Conservation (phyloP, 2,329 filamentous ascomycete genomes). For the Didymella pomorum region DNA sequence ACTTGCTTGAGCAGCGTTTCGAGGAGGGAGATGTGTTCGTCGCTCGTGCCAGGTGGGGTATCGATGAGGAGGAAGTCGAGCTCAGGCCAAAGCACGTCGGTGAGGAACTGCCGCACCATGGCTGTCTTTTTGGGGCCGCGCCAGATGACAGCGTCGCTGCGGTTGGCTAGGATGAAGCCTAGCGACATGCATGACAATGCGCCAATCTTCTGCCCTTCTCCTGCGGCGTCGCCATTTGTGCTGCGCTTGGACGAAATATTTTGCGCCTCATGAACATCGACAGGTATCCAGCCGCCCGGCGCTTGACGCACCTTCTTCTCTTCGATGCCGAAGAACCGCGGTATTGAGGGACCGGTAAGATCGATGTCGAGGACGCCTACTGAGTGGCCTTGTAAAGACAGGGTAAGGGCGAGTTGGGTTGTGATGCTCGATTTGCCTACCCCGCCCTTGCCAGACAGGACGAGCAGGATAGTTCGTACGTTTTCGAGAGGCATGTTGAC, state of each 20-base stretch:
- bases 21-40: slow-evolving; percentile 95
- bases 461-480: slow-evolving; percentile 80
- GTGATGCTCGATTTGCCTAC: slow-evolving; percentile 99
- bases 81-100: slow-evolving; percentile 84
- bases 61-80: slow-evolving; percentile 95
- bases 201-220: slow-evolving; percentile 57
- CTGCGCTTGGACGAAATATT: slow-evolving; percentile 25
- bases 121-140: slow-evolving; percentile 98
- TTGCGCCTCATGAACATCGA: slow-evolving; percentile 75
- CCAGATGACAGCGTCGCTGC: slow-evolving; percentile 96
- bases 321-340: slow-evolving; percentile 91
- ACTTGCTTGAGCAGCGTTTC: slow-evolving; percentile 71
- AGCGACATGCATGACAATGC: slow-evolving; percentile 87
- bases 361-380: slow-evolving; percentile 97
- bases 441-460: slow-evolving; percentile 95
- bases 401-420: slow-evolving; percentile 89
- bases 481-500: slow-evolving; percentile 70
- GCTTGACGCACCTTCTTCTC: slow-evolving; percentile 88
- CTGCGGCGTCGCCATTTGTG: slow-evolving; percentile 17
- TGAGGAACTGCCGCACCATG: slow-evolving; percentile 96
- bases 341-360: slow-evolving; percentile 94
- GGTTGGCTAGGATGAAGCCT: slow-evolving; percentile 82
- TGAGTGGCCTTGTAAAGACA: slow-evolving; percentile 83
- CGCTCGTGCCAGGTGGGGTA: slow-evolving; percentile 93
- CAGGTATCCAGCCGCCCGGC: slow-evolving; percentile 90